Percentiles rank a stretch among this genome's conserved stretches.
These are phyloP conservation scores for Penicillium polonicum DNA, from an alignment of 2,329 filamentous ascomycete species.

Conservation along the genomic window DNA sequence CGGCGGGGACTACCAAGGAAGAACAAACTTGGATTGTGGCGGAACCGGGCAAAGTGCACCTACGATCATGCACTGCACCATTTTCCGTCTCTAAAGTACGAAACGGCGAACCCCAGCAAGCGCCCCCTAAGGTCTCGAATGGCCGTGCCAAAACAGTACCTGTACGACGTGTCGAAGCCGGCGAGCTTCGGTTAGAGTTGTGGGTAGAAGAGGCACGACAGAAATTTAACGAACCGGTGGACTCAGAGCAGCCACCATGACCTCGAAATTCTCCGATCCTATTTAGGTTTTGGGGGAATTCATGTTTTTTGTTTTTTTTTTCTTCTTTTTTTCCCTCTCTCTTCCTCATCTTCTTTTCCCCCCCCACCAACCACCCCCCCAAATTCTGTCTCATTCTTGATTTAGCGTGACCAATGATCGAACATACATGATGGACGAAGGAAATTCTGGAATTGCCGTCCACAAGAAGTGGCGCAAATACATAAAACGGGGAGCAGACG, in stretches of 20 bases:
- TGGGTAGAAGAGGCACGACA: conserved; percentile 67
- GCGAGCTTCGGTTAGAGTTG: conserved; percentile 65
- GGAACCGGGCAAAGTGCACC: conserved; percentile 48
- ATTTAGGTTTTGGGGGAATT: conserved; percentile 16
- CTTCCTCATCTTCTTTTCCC: conserved; percentile 19
- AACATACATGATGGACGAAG: conserved; percentile 43
- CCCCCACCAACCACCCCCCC: conserved; percentile 18
- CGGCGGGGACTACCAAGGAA: conserved; percentile 47
- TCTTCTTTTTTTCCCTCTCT: conserved; percentile 17
- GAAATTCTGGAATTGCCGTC: conserved; percentile 35
- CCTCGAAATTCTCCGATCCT: conserved; percentile 16
- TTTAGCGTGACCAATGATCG: conserved; percentile 44
- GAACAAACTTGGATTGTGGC: conserved; percentile 63
- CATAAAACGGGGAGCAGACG: conserved; percentile 40
- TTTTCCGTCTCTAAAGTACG: conserved; percentile 41
- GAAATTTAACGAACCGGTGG: conserved; percentile 49
- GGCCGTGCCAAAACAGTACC: conserved; percentile 59
- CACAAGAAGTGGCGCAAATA: conserved; percentile 39
- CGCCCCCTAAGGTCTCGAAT: conserved; percentile 35
- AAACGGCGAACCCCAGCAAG: conserved; percentile 38
- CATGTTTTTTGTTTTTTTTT: conserved; percentile 9
- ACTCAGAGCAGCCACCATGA: conserved; percentile 39
- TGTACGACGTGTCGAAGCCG: conserved; percentile 62
- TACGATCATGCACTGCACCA: conserved; percentile 41
- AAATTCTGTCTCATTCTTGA: conserved; percentile 35